Evolutionary conservation across 2,329 filamentous ascomycete genomes (phyloP).

Genomic region (Diaporthe caulivora): DNA sequence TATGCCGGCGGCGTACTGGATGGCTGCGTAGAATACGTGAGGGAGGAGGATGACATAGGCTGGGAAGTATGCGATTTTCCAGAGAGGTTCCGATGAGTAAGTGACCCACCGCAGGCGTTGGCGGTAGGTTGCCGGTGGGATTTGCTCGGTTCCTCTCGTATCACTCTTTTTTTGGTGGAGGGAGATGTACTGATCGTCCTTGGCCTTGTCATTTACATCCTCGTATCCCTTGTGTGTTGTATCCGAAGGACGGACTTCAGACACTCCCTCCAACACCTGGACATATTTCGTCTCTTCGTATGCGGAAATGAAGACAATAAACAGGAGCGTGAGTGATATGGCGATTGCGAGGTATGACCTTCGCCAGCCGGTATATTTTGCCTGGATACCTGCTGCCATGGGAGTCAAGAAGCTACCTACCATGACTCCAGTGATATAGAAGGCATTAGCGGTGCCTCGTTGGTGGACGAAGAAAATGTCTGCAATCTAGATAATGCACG

Average conservation of each 20-base stretch:
- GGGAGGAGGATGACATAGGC: slow-evolving; percentile 1
- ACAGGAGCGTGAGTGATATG: slow-evolving; percentile 1
- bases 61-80: slow-evolving; percentile 18
- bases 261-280: background rate
- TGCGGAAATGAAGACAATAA: background rate
- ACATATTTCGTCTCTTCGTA: slow-evolving; percentile 13
- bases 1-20: slow-evolving; percentile 13
- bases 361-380: slow-evolving; percentile 14
- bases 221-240: background rate
- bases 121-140: background rate
- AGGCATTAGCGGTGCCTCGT: slow-evolving; percentile 21
- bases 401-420: slow-evolving; percentile 20
- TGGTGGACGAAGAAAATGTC: slow-evolving; percentile 37
- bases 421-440: slow-evolving; percentile 15
- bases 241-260: background rate
- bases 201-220: background rate
- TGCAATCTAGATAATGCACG: background rate
- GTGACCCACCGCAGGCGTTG: slow-evolving; percentile 9
- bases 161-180: background rate
- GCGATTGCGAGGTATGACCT: background rate
- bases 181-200: background rate
- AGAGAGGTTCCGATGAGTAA: slow-evolving; percentile 4
- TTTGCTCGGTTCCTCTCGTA: background rate
- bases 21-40: background rate
- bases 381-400: slow-evolving; percentile 15